These are phyloP conservation scores for Aspergillus carlsbadensis DNA, from an alignment of 495 filamentous ascomycete species.

Conservation along the genomic window DNA sequence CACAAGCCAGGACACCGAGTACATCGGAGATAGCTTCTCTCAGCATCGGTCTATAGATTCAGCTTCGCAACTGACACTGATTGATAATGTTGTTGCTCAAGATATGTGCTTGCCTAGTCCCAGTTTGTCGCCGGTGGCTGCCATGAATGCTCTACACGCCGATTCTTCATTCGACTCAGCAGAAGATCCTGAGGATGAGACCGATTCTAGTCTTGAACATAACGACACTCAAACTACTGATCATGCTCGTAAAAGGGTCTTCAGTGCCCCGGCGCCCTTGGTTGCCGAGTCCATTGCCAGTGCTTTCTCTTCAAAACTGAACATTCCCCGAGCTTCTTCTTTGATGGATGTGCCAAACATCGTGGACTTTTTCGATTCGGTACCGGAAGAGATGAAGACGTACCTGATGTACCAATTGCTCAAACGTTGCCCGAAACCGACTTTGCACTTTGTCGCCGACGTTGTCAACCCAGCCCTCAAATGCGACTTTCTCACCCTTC, in stretches of 20 bases:
- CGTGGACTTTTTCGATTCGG: conserved; percentile 85
- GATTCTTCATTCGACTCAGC: conserved; percentile 46
- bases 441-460: conserved; percentile 85
- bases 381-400: conserved; percentile 83
- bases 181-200: conserved; percentile 45
- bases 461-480: conserved; percentile 96
- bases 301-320: conserved; percentile 9
- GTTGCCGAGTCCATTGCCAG: conserved; percentile 4
- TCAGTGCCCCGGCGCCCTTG: conserved; percentile 6
- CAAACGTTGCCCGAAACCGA: conserved; percentile 82
- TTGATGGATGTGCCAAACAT: conserved; percentile 77
- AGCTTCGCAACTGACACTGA: conserved; percentile 31
- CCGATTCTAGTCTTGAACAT: conserved; percentile 46
- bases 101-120: conserved; percentile 94
- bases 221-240: conserved; percentile 27
- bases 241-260: conserved; percentile 21
- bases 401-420: conserved; percentile 97
- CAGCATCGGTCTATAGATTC: conserved; percentile 25
- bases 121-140: conserved; percentile 87
- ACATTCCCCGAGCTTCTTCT: conserved; percentile 35
- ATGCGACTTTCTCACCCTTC: conserved; percentile 81
- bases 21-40: conserved; percentile 22
- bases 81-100: conserved; percentile 66
- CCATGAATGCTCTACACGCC: conserved; percentile 59
- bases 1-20: conserved; percentile 25